A percentile compares a stretch with the other conserved stretches of the same genome.
Conservation (phyloP, 1,139 yeast genomes). For the Torulaspora pretoriensis region DNA sequence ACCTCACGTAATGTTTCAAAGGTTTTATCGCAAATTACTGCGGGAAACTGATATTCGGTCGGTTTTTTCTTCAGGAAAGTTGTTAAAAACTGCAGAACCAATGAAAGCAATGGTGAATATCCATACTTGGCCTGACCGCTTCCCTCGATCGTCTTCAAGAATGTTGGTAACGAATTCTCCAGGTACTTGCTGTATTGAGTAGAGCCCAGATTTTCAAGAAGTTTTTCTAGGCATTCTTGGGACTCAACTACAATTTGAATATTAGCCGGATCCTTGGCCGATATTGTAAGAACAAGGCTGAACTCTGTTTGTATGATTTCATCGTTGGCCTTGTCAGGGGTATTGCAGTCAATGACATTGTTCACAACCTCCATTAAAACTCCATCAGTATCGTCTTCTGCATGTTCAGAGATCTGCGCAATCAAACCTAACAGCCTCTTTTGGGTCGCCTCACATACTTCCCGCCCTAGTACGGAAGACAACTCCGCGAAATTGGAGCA, state of each 20-base stretch:
- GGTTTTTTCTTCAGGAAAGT: conserved; percentile 34
- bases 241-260: conserved; percentile 56
- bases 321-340: conserved; percentile 19
- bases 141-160: conserved; percentile 29
- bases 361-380: conserved; percentile 68
- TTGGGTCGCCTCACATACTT: conserved; percentile 34
- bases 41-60: conserved; percentile 25
- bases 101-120: conserved; percentile 56
- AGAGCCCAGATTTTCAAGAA: conserved; percentile 48
- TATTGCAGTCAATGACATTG: conserved; percentile 45
- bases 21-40: conserved; percentile 47
- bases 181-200: conserved; percentile 44
- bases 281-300: conserved; percentile 56
- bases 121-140: conserved; percentile 25
- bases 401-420: conserved; percentile 49
- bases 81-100: conserved; percentile 64
- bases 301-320: conserved; percentile 44
- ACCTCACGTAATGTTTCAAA: conserved; percentile 48
- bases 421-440: conserved; percentile 40
- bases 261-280: conserved; percentile 73
- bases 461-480: conserved; percentile 28
- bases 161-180: conserved; percentile 31
- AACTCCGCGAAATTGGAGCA: conserved; percentile 49
- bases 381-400: conserved; percentile 80
- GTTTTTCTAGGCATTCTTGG: conserved; percentile 58